These are phyloP conservation scores for Nothopassalora personata DNA, from an alignment of 2,329 filamentous ascomycete species.

Conservation along the genomic window DNA sequence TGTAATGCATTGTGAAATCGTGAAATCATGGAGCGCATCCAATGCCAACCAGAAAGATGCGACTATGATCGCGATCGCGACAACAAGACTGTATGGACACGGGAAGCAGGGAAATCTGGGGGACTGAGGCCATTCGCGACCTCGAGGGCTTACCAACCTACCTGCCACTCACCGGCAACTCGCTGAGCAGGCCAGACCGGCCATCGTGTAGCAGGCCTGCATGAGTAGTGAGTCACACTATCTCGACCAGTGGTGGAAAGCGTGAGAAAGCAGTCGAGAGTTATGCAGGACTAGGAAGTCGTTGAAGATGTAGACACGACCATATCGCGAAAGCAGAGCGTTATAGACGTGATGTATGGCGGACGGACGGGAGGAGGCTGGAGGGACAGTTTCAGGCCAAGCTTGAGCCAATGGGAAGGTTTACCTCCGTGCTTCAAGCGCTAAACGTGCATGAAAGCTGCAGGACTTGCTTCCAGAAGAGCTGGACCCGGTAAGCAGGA, in stretches of 20 bases:
- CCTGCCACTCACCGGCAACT: conserved; percentile 16
- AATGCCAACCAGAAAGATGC: conserved; percentile 8
- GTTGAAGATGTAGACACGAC: conserved; percentile 27
- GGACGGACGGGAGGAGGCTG: conserved; percentile 32
- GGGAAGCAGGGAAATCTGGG: conserved; percentile 9
- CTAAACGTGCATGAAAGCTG: conserved; percentile 8
- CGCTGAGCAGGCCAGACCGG: conserved; percentile 12
- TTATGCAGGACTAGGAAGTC: conserved; percentile 16
- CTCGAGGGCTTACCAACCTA: conserved; percentile 10
- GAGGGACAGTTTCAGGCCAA: conserved; percentile 15
- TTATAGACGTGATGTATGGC: conserved; percentile 30
- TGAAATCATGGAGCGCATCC: conserved; percentile 19
- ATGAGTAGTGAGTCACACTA: conserved; percentile 26
- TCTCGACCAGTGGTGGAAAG: conserved; percentile 17
- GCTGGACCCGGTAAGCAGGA: conserved; percentile 7
- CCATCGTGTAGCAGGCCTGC: conserved; percentile 17
- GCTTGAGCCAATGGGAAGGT: conserved; percentile 8
- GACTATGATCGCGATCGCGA: conserved; percentile 17
- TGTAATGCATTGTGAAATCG: conserved; percentile 24
- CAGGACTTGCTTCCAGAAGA: conserved; percentile 10
- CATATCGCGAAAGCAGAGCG: conserved; percentile 31
- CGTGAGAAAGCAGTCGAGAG: conserved; percentile 11
- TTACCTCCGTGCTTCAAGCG: conserved; percentile 8
- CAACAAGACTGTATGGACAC: conserved; percentile 12
- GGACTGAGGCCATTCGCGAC: conserved; percentile 19